Conservation (phyloP, 2,329 filamentous ascomycete genomes). For the Fusarium miscanthi region DNA sequence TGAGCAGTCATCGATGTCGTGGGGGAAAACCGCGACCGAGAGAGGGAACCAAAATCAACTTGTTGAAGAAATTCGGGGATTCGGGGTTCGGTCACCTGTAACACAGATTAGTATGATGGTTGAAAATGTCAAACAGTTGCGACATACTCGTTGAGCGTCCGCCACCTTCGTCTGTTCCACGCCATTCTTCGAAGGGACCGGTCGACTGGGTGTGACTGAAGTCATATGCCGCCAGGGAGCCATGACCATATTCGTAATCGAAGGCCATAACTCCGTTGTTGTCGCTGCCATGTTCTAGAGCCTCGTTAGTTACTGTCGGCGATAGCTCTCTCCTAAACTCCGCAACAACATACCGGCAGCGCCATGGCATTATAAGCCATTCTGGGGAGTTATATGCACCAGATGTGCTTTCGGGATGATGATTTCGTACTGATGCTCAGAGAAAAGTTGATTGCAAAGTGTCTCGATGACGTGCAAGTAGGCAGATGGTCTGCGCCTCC, state of each 20-base stretch:
- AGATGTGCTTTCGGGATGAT: conserved; percentile 14
- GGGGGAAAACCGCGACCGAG: conserved; percentile 11
- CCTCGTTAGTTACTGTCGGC: conserved; percentile 35
- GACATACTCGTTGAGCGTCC: conserved; percentile 34
- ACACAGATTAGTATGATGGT: conserved; percentile 18
- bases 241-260: conserved; percentile 55
- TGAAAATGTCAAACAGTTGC: conserved; percentile 14
- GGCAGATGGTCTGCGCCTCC: conserved; percentile 13
- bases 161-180: conserved; percentile 13
- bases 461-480: conserved; percentile 40
- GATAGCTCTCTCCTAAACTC: conserved; percentile 1
- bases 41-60: conserved; percentile 20
- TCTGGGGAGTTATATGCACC: not conserved
- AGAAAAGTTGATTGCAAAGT: conserved; percentile 20
- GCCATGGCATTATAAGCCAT: conserved; percentile 47
- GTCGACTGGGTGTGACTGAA: conserved; percentile 18
- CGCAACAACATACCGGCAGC: conserved; percentile 45
- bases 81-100: conserved; percentile 26
- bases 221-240: conserved; percentile 48
- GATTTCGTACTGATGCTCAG: conserved; percentile 17
- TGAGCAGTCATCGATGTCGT: conserved; percentile 26
- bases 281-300: conserved; percentile 56
- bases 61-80: conserved; percentile 48
- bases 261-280: conserved; percentile 59
- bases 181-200: conserved; percentile 10